Evolutionary conservation across 768 basidiomycete genomes (phyloP), one percentile per base, ranked within the genome.

Genomic region (Psilocybe tampanensis): DNA sequence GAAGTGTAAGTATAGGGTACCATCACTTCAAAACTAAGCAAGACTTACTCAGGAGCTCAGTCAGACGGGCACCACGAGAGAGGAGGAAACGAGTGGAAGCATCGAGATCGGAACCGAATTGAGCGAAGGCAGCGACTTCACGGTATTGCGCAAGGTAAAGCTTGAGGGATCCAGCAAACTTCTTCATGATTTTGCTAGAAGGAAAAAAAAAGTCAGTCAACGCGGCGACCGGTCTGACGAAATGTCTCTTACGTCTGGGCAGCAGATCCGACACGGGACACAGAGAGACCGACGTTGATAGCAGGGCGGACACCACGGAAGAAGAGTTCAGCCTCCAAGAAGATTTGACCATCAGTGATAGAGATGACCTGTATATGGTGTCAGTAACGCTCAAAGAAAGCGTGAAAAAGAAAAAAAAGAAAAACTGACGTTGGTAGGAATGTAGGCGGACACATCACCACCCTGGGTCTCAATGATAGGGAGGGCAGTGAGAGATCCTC

Each of bases 371-470:
- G 57, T 29, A 58, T 54, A 52, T 34, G 13, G 59, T 53, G 34
- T 56, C 51, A 47, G 47, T 41, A 44, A 43, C 36, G 13, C 34
- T 26, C 8, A 59, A 52, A 15, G 56, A 13, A 7, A 8, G 21
- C 34, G 51, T 39, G n/a, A n/a, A n/a, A n/a, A 42, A 15, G 9
- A 39, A 29, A 44, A 41, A 22, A 29, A 13, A 41, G 74, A 22
- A 29, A 13, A 41, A 74, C 87, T 56, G 58, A 92, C 90, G 74
- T 95, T 94, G 17, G 91, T 93, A 54, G 91, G 95, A 76, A 97
- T 98, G 80, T 99, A 99, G 41, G 97, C 97, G 45, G 97, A 99
- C 73, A 99, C 97, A 86, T 99, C 97, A 89, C 97, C 97, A 86
- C 97, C 95, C 80, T 99, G 97, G 67, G 97, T 98, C 83, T 98